These are phyloP conservation scores for Butyriboletus loyo DNA, from an alignment of 768 basidiomycete genomes.

Conservation along the genomic window DNA sequence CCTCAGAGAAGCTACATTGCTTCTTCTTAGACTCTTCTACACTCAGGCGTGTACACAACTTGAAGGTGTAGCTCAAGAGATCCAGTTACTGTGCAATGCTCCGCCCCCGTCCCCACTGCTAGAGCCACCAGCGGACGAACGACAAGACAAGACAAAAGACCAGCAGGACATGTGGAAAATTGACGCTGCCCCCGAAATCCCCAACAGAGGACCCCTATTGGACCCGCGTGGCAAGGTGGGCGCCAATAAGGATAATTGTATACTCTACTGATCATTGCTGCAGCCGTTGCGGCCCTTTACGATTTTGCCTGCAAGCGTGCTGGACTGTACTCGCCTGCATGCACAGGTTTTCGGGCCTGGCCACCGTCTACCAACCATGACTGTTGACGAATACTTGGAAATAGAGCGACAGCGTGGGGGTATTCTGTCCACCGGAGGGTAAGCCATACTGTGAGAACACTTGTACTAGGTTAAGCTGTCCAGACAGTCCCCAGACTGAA, in stretches of 20 bases:
- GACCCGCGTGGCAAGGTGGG: slow-evolving; percentile 75
- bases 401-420: slow-evolving; percentile 83
- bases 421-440: slow-evolving; percentile 87
- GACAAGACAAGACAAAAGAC: slow-evolving; percentile 37
- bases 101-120: slow-evolving; percentile 39
- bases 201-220: slow-evolving; percentile 61
- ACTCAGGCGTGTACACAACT: slow-evolving; percentile 66
- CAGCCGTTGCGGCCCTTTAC: slow-evolving; percentile 92
- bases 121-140: slow-evolving; percentile 34
- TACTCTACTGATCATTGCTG: slow-evolving; percentile 6
- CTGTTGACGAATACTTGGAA: slow-evolving; percentile 90
- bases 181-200: slow-evolving; percentile 49
- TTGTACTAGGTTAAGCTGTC: slow-evolving; percentile 5
- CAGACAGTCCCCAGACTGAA: slow-evolving; percentile 60
- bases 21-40: slow-evolving; percentile 73
- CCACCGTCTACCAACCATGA: slow-evolving; percentile 90
- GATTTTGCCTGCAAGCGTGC: slow-evolving; percentile 71
- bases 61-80: slow-evolving; percentile 67
- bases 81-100: slow-evolving; percentile 59
- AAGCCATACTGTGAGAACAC: slow-evolving; percentile 28
- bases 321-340: slow-evolving; percentile 70
- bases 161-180: slow-evolving; percentile 70
- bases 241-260: background rate
- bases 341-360: slow-evolving; percentile 80
- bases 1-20: slow-evolving; percentile 61